Evolutionary conservation across 2,329 filamentous ascomycete genomes (phyloP), one percentile per base, ranked within the genome.

Genomic region (Onygenales sp.): DNA sequence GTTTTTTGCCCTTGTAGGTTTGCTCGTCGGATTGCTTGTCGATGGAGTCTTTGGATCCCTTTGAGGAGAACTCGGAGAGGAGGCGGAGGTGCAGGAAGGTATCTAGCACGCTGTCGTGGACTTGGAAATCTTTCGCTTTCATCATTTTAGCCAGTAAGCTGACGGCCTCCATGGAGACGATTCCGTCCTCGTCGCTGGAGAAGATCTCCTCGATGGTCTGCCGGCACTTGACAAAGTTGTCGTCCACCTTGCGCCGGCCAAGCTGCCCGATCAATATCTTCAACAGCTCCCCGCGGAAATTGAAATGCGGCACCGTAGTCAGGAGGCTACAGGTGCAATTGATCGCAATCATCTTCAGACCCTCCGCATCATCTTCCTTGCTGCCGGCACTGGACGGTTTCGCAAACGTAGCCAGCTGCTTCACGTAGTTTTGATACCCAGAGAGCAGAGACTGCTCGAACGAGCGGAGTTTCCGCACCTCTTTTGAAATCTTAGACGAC

Each of bases 131-230:
- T 60, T 84, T 85, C 1, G 84, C 84, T 71, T 88, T 95, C 84
- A 98, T 92, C 91, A 96, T 95, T 74, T 93, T 95, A 27, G 88
- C 83, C 42, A 98, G 75, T 52, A 95, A 77, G 0, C 84, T 82
- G 9, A 95, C 88, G 0, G 88, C 87, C 67, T 98, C 93, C 61
- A 95, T 78, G 0, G 91, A 89, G 1, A 90, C 84, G 14, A 87
- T 83, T 13, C 93, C 93, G 64, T 97, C 92, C 48, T 96, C 89
- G 57, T 98, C 93, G 10, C 90, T 84, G 17, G 77, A 76, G 64
- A 97, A 96, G 1, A 97, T 74, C 2, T 82, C 85, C 70, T 95
- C 87, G 42, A 98, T 69, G 0, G 91, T 85, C 57, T 86, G 78
- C 9, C 86, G 78, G 61, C 88, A 94, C 67, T 88, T 91, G 57